Base-by-base conservation (phyloP, 139 green algal genomes). In the Chlorella sp. region DNA sequence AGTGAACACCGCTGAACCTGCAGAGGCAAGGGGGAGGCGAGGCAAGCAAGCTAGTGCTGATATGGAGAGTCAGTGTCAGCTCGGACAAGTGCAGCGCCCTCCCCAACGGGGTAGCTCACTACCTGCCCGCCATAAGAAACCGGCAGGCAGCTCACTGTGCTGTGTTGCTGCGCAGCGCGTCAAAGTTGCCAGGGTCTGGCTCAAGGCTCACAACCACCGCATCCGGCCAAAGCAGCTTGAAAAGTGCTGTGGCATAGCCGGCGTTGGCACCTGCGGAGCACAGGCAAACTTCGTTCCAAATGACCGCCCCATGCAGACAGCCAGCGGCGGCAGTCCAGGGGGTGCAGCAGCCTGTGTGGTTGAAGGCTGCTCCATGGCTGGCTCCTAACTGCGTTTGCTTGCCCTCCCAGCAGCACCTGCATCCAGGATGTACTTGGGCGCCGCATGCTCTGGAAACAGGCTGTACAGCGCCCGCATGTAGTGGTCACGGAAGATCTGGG, bases 191-290 rank as follows among this genome's bases (percentile, higher is more conserved):
- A 21, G 56, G 38, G 25, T 88, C 62, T 56, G 84, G 84, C 62
- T 88, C 84, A 28, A 88, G 38, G 47, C 55, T 65, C 6, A 88
- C 84, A 1, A 88, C 44, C 0, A 55, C 62, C 11, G 84, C 84
- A 72, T 88, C 84, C 5, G 84, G 84, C 18, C 60, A 84, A 2
- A 88, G 60, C 55, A 85, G 38, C 41, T 80, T 84, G 75, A 85
- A 84, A 39, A 88, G 28, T 11, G 60, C 57, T 4, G 84, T 80
- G 25, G 84, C 84, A 62, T 85, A 88, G 57, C 84, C 84, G 23
- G 28, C 74, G 62, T 88, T 88, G 38, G 73, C 84, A 11, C 84
- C 84, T 73, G 69, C 7, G 20, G 60, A 28, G 25, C 4, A n/a
- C n/a, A n/a, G n/a, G n/a, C n/a, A n/a, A n/a, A n/a, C n/a, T n/a